These are phyloP conservation scores for Euphorbia tirucalli DNA, from an alignment of 345 rosid genomes.

Conservation along the genomic window DNA sequence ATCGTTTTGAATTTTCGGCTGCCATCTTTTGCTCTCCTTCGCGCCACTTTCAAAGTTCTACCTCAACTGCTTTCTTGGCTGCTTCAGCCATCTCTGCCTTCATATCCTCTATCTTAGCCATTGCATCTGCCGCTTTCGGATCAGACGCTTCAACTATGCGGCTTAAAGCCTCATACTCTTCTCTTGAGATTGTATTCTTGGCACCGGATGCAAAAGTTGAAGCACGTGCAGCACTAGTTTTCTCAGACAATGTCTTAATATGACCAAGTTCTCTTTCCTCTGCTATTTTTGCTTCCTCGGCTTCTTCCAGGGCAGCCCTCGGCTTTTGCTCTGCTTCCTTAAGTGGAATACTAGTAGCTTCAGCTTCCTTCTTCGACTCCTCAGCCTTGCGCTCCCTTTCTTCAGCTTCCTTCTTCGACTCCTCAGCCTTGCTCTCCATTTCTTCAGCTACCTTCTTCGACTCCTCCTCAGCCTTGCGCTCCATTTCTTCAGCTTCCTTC, in stretches of 20 bases:
- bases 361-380: constrained; percentile 66
- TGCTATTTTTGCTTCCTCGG: constrained; percentile 75
- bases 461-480: no score
- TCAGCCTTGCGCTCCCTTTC: no score
- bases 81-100: constrained; percentile 96
- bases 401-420: no score
- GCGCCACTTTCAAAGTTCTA: constrained; percentile 86
- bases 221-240: constrained; percentile 66
- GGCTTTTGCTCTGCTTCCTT: constrained; percentile 72
- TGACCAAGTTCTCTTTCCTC: constrained; percentile 70
- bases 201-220: constrained; percentile 78
- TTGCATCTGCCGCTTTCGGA: constrained; percentile 85
- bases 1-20: constrained; percentile 66
- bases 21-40: constrained; percentile 90
- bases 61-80: constrained; percentile 88
- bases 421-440: no score
- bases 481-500: no score
- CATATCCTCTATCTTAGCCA: constrained; percentile 96
- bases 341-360: constrained; percentile 49
- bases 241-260: constrained; percentile 64
- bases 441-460: no score
- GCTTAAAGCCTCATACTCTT: constrained; percentile 73
- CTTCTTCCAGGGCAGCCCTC: constrained; percentile 75
- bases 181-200: constrained; percentile 71
- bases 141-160: constrained; percentile 72